phyloP scores from a whole-genome alignment of 768 basidiomycete species.

The Clathrus columnatus region DNA sequence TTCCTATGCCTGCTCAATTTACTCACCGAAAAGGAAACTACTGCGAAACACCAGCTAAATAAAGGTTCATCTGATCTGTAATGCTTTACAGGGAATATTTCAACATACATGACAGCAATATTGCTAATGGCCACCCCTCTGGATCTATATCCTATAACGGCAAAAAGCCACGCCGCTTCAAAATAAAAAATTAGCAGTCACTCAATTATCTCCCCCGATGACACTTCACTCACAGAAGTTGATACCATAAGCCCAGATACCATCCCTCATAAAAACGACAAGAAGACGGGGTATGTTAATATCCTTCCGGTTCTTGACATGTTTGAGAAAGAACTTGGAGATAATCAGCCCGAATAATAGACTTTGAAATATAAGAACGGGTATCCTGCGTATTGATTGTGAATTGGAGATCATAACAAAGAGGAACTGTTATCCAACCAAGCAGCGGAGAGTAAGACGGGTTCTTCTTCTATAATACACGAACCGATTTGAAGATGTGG shows the following conservation, averaged over 20 bases:
- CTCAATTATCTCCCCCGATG: background rate
- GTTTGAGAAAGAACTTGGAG: background rate
- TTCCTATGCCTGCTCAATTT: too few species aligned
- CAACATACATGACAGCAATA: background rate
- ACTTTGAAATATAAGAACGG: background rate
- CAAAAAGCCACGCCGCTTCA: background rate
- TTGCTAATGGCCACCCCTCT: background rate
- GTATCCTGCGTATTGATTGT: background rate
- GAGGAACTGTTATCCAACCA: background rate
- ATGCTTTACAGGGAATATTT: background rate
- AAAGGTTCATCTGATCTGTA: background rate
- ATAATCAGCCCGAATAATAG: background rate
- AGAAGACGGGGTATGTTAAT: background rate
- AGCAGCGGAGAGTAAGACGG: background rate
- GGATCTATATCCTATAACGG: background rate
- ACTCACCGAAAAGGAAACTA: too few species aligned
- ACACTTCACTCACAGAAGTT: background rate
- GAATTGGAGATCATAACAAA: background rate
- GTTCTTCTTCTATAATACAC: background rate
- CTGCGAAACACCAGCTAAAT: background rate
- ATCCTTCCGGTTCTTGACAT: background rate
- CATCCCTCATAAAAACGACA: background rate
- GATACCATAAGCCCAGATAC: background rate
- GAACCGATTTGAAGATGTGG: background rate
- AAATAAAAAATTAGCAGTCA: background rate